phyloP scores from a whole-genome alignment of 2,329 filamentous ascomycete species.

The Triangularia setosa region DNA sequence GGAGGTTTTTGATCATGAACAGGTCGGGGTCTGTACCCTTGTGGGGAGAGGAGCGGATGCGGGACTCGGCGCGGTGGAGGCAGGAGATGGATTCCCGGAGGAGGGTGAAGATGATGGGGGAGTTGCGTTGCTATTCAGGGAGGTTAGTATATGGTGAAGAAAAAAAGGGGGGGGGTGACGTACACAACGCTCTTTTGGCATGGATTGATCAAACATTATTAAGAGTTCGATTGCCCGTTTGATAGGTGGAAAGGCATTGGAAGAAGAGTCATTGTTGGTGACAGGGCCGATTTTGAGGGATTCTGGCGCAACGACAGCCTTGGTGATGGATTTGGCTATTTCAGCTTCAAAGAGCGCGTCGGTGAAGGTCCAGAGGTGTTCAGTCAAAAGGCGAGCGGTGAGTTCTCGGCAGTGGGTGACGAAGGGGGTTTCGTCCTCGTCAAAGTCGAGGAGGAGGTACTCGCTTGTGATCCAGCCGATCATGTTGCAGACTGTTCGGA shows the following conservation, averaged over 20 bases:
- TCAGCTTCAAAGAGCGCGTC: conserved; percentile 54
- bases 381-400: conserved; percentile 51
- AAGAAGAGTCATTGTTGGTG: conserved; percentile 46
- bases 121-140: conserved; percentile 44
- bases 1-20: conserved; percentile 90
- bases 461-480: conserved; percentile 57
- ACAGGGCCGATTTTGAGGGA: conserved; percentile 49
- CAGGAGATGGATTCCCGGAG: conserved; percentile 87
- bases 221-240: conserved; percentile 57
- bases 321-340: conserved; percentile 51
- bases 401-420: conserved; percentile 53
- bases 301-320: conserved; percentile 43
- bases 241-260: conserved; percentile 56
- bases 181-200: conserved; percentile 61
- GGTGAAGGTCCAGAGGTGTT: conserved; percentile 55
- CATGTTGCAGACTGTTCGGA: conserved; percentile 51
- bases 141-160: neutral
- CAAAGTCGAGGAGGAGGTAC: conserved; percentile 52
- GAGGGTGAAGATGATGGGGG: conserved; percentile 61
- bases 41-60: conserved; percentile 52
- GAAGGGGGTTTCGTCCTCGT: conserved; percentile 53
- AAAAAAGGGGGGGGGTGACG: conserved; percentile 28
- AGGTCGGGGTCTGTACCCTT: conserved; percentile 69
- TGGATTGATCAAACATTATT: conserved; percentile 59
- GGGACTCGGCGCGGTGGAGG: conserved; percentile 69